These are phyloP conservation scores for Hemileccinum rubropunctum DNA, from an alignment of 768 basidiomycete species.

Conservation along the genomic window DNA sequence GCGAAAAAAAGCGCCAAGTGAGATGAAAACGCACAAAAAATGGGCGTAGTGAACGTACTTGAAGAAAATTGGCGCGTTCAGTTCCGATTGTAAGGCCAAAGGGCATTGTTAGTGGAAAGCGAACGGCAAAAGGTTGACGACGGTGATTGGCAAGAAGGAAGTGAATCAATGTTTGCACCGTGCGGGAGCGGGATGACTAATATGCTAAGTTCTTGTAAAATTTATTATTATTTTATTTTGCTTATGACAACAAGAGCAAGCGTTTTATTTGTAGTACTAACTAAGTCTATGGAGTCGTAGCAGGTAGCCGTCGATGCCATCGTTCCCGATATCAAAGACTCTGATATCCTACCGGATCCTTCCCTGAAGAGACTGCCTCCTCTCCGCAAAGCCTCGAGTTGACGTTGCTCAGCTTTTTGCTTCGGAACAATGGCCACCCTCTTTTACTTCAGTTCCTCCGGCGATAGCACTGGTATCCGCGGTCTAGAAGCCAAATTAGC, in stretches of 20 bases:
- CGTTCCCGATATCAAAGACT: too few relatives aligned
- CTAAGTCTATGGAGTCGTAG: too few relatives aligned
- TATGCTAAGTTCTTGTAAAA: conserved; percentile 14
- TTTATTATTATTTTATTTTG: conserved; percentile 4
- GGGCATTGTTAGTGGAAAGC: conserved; percentile 43
- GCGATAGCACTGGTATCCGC: not conserved
- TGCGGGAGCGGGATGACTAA: conserved; percentile 26
- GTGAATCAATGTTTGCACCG: conserved; percentile 20
- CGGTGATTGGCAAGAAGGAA: conserved; percentile 27
- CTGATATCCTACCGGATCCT: too few relatives aligned
- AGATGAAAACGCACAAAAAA: conserved; percentile 10
- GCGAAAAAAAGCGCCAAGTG: conserved; percentile 11
- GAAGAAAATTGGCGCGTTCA: conserved; percentile 68
- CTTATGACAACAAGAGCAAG: not conserved
- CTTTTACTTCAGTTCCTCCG: conserved; percentile 4
- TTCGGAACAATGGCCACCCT: conserved; percentile 10
- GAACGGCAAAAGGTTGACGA: conserved; percentile 23
- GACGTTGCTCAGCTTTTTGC: conserved; percentile 12
- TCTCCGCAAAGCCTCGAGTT: conserved; percentile 3
- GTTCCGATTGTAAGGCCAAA: conserved; percentile 79
- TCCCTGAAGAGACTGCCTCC: too few relatives aligned
- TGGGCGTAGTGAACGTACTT: conserved; percentile 41
- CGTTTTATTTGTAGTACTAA: too few relatives aligned
- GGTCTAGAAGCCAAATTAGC: not conserved
- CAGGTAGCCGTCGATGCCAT: too few relatives aligned